Base-by-base conservation (phyloP, 371 early-diverging fungal species). In the Mucor plumbeus region DNA sequence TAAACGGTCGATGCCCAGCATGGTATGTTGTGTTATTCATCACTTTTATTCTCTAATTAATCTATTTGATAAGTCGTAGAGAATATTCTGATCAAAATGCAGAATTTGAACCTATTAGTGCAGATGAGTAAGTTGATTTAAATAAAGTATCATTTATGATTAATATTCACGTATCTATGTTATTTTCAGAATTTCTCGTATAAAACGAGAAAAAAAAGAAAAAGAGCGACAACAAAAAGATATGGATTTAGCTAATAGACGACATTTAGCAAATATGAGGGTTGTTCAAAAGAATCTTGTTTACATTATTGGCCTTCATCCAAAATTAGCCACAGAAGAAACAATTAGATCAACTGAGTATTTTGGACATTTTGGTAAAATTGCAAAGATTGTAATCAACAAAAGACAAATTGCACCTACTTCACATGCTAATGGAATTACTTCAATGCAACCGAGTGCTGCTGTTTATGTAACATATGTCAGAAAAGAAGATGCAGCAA, bases 321-420 rank as follows among this genome's bases (percentile, higher is more conserved):
- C 93, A 4, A 92, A 89, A 63, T 77, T 93, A n/a, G 91, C 92
- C 3, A 90, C 88, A 3, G 96, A 96, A 73, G 97, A 98, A 78
- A 94, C 94, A 84, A 55, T 62, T 71, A 93, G 65, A 83, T 90
- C 54, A 64, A 83, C 86, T 59, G 97, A 97, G 43, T 95, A 94
- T 73, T 97, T 98, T 87, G 97, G 96, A n/a, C 95, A 96, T 78
- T 97, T 91, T 81, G 99, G 99, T 47, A 95, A 94, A 67, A 95
- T 98, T 55, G 81, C 87, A 39, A 93, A 95, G 73, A 88, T 97
- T n/a, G 95, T 96, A 35, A 83, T 95, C 36, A 93, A 91, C 69
- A 84, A 83, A 56, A 83, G 88, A 34, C 67, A 56, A 17, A 78
- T 85, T 55, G 83, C 85, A 9, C 68, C 83, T 31, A 76, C 85